Base-by-base conservation (phyloP, 176 grass and related monocot genomes). In the Bolboschoenus planiculmis region DNA sequence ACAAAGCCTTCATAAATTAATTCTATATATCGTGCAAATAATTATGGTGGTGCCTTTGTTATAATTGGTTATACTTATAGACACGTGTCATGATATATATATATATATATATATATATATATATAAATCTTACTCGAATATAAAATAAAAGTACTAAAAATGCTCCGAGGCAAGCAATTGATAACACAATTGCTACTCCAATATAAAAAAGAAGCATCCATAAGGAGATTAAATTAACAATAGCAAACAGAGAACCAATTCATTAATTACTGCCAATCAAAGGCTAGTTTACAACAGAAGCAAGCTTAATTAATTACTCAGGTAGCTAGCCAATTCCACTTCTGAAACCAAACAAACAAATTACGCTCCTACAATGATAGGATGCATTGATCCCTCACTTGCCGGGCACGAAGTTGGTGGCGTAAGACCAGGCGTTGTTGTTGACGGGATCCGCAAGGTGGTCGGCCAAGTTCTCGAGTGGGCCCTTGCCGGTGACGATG, bases 331-430 rank as follows among this genome's bases (percentile, higher is more conserved):
- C n/a, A 58, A 36, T 80, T 30, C 13, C 24, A 56, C 24, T 15
- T n/a, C 5, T 13, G 5, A 80, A 80, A 81, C 20, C 54, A 62
- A 63, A 31, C 36, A 26, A 80, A 53, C 18, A 60, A 80, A 57
- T 53, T 10, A 18, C 37, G 43, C 70, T 39, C 15, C 63, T 39
- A 16, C 53, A 31, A 64, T 3, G 1, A 4, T 48, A 23, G 1
- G 0, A 44, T 63, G 3, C 6, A 21, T n/a, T n/a, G n/a, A n/a
- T 35, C 48, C 31, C 80, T 86, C 65, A 94, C 84, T 94, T 91
- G 64, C 94, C 94, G 85, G 95, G 95, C 2, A 91, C 95, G 35
- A 97, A 97, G 90, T 97, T 97, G 78, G 95, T 97, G 90, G 95
- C 95, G 53, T 89, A 97, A 21, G 95, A 67, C 95, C 95, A 94